Conservation (phyloP, 768 basidiomycete genomes). For the Rhizopogon vulgaris region DNA sequence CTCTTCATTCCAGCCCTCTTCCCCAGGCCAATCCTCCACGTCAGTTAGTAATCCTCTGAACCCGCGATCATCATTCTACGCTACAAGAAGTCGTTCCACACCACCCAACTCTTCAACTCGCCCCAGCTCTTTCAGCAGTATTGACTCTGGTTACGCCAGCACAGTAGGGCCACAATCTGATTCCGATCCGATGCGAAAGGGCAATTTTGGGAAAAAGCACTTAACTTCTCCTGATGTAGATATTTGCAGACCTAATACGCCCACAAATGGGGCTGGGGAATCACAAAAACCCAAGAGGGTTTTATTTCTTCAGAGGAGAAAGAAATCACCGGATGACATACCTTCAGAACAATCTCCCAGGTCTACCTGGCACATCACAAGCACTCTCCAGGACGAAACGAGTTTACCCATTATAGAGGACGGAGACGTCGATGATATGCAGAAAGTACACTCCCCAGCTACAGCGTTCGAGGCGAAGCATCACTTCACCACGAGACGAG, state of each 20-base stretch:
- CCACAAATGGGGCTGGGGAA: conserved; percentile 4
- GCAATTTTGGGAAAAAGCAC: background rate
- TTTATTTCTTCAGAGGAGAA: conserved; percentile 17
- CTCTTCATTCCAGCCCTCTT: conserved; percentile 7
- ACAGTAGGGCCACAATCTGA: conserved; percentile 18
- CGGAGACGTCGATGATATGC: background rate
- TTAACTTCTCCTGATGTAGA: conserved; percentile 6
- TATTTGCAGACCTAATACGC: conserved; percentile 6
- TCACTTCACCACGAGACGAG: conserved; percentile 19
- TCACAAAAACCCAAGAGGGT: conserved; percentile 17
- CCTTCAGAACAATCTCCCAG: conserved; percentile 1
- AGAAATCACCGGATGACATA: conserved; percentile 9
- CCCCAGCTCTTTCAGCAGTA: conserved; percentile 15
- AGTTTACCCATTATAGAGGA: background rate
- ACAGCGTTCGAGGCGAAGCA: conserved; percentile 17
- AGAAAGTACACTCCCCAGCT: background rate
- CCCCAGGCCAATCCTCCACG: conserved; percentile 10
- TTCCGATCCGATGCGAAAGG: conserved; percentile 3
- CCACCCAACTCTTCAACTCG: conserved; percentile 7
- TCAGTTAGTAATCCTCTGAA: conserved; percentile 11
- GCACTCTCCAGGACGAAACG: background rate
- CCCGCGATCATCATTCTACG: conserved; percentile 15
- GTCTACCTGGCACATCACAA: background rate
- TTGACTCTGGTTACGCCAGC: conserved; percentile 26
- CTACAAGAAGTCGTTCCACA: conserved; percentile 1